phyloP scores from a whole-genome alignment of 495 filamentous ascomycete species.

The Tetracladium setigerum region DNA sequence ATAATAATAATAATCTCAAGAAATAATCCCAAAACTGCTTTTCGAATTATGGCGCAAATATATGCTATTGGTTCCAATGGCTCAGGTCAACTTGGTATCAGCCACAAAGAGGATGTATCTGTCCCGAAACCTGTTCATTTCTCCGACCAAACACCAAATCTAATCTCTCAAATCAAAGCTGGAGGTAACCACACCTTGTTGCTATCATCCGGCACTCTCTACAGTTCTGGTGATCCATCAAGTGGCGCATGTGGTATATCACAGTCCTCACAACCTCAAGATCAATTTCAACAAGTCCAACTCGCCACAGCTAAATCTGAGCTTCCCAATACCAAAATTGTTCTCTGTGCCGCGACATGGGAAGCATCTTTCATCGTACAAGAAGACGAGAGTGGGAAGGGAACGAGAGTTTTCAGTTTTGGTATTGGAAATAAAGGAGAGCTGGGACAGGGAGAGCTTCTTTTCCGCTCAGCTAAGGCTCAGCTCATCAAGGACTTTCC shows the following conservation, averaged over 20 bases:
- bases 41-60: slow-evolving; percentile 40
- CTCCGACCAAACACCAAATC: slow-evolving; percentile 16
- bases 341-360: slow-evolving; percentile 64
- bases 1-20: no score
- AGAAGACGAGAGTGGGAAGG: slow-evolving; percentile 24
- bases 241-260: slow-evolving; percentile 49
- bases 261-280: slow-evolving; percentile 20
- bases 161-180: slow-evolving; percentile 40
- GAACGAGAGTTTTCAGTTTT: slow-evolving; percentile 44
- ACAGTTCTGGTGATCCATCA: slow-evolving; percentile 52
- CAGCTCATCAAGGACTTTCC: slow-evolving; percentile 52
- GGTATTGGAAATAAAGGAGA: slow-evolving; percentile 66
- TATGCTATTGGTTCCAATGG: slow-evolving; percentile 91
- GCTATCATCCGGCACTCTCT: slow-evolving; percentile 48
- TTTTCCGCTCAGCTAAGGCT: slow-evolving; percentile 22
- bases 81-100: slow-evolving; percentile 77
- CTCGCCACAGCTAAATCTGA: slow-evolving; percentile 11
- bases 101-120: slow-evolving; percentile 65
- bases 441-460: slow-evolving; percentile 49
- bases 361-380: slow-evolving; percentile 55
- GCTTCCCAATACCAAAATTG: slow-evolving; percentile 19
- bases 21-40: no score
- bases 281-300: slow-evolving; percentile 11
- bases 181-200: slow-evolving; percentile 88
- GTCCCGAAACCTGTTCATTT: slow-evolving; percentile 54